Evolutionary conservation across 805 yeast genomes (phyloP), one percentile per base, ranked within the genome.

Genomic region (Metschnikowia baotianmanensis): DNA sequence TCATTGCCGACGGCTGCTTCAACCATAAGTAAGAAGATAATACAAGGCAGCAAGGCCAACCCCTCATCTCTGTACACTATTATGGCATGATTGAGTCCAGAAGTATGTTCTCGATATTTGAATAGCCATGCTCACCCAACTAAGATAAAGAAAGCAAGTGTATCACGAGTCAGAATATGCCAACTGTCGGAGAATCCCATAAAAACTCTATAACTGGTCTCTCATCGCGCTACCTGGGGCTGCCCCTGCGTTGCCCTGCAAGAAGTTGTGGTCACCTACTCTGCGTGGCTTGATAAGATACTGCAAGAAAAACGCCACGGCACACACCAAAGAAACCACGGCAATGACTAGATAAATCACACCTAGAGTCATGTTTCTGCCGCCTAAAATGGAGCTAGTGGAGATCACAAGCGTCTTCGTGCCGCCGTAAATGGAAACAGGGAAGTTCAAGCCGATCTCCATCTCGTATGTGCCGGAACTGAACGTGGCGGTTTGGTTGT

Each of bases 281-380:
- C 85, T 76, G 48, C 95, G 72, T n/a, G 96, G 96, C 57, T 81
- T 83, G 48, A 91, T 71, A 34, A 91, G 67, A 50, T 89, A 90
- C 62, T 90, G 89, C 39, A 86, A 60, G 53, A 91, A 68, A 66
- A 93, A 93, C 8, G 80, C 73, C 2, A 86, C 61, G 31, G 86
- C 95, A 53, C 87, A 80, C 7, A 83, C 61, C 26, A 86, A 71
- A 20, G 88, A 74, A 5, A 91, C 57, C 0, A 84, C 87, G 0
- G 96, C 96, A 9, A 88, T 91, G 4, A 88, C 80, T 39, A 90
- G 61, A 61, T 86, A 93, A 13, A 95, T 83, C 15, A 93, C 76
- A 3, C 97, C 96, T 45, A 93, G 63, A 48, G 86, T 80, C 62
- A 83, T 61, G 61, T 91, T 89, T 36, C 96, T 72, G 11, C 96